A percentile compares a stretch with the other conserved stretches of the same genome.
These are phyloP conservation scores for Lycium ferocissimum DNA, from an alignment of 257 asterid species.

Conservation along the genomic window DNA sequence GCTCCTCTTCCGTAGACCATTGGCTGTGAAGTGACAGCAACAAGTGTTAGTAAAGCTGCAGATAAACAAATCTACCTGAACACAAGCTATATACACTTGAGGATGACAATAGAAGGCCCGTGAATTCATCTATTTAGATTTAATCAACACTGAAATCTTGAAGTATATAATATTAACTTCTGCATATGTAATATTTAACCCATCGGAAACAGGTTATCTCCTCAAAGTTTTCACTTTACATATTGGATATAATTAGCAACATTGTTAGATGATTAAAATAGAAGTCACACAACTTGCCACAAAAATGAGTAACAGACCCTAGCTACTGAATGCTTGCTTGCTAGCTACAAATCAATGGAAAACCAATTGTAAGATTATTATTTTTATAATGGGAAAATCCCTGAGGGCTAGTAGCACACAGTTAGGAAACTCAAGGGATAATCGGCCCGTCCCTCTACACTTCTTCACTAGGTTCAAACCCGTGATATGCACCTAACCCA, in stretches of 20 bases:
- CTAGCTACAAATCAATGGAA: not conserved
- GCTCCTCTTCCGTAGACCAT: constrained; percentile 81
- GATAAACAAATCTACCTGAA: constrained; percentile 6
- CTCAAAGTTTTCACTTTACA: not conserved
- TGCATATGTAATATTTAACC: not conserved
- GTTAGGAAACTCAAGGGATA: not conserved
- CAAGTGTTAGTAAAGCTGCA: constrained; percentile 1
- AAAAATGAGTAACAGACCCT: not conserved
- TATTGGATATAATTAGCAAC: not conserved
- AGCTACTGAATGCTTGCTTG: constrained; percentile 8
- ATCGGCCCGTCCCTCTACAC: not conserved
- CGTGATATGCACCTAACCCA: not conserved
- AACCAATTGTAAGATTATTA: not conserved
- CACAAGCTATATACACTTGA: not conserved
- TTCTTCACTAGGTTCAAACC: not conserved
- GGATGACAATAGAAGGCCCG: not conserved
- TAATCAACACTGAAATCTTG: not conserved
- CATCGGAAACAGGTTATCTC: not conserved
- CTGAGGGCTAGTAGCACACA: not conserved
- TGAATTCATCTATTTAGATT: not conserved
- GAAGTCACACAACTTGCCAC: not conserved
- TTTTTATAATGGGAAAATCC: not conserved
- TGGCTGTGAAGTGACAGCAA: constrained; percentile 54
- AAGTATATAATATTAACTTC: not conserved
- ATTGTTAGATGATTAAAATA: constrained; percentile 21